Percentiles rank a stretch among this genome's conserved stretches.
Conservation (phyloP, 1,284 basidiomycete genomes). For the Heimioporus punctisporus region DNA sequence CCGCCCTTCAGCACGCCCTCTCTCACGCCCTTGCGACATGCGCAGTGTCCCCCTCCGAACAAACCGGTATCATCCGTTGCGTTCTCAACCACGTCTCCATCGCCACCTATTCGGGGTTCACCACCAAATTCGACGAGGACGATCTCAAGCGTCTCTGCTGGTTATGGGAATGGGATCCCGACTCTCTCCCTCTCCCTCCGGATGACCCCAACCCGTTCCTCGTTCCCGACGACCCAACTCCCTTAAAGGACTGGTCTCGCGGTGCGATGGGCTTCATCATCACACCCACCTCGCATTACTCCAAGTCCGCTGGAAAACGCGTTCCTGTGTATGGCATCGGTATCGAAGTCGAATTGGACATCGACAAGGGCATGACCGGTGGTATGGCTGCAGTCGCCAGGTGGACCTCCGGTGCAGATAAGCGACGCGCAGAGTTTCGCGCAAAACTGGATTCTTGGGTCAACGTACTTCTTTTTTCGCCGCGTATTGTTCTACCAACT, state of each 20-base stretch:
- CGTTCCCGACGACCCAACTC: conserved; percentile 37
- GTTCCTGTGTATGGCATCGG: conserved; percentile 81
- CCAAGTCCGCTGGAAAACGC: conserved; percentile 62
- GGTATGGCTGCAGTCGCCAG: conserved; percentile 86
- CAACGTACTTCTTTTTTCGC: conserved; percentile 43
- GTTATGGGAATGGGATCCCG: conserved; percentile 86
- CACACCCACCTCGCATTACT: conserved; percentile 69
- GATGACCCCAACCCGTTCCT: conserved; percentile 79
- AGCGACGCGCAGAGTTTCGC: conserved; percentile 57
- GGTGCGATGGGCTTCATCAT: conserved; percentile 78
- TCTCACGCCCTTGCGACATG: conserved; percentile 82
- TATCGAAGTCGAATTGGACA: conserved; percentile 82
- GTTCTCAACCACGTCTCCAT: conserved; percentile 78
- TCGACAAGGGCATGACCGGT: conserved; percentile 74
- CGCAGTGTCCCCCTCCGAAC: conserved; percentile 74
- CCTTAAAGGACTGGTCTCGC: conserved; percentile 69
- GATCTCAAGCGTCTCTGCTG: conserved; percentile 78
- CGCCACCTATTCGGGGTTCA: conserved; percentile 66
- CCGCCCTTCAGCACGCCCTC: conserved; percentile 73
- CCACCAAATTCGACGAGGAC: conserved; percentile 60
- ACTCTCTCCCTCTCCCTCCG: conserved; percentile 34
- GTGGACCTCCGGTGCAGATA: conserved; percentile 73
- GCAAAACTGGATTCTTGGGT: conserved; percentile 66
- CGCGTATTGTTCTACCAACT: not conserved
- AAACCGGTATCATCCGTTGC: conserved; percentile 73